phyloP scores from a whole-genome alignment of 257 asterid genomes.

The Fraxinus pennsylvanica region DNA sequence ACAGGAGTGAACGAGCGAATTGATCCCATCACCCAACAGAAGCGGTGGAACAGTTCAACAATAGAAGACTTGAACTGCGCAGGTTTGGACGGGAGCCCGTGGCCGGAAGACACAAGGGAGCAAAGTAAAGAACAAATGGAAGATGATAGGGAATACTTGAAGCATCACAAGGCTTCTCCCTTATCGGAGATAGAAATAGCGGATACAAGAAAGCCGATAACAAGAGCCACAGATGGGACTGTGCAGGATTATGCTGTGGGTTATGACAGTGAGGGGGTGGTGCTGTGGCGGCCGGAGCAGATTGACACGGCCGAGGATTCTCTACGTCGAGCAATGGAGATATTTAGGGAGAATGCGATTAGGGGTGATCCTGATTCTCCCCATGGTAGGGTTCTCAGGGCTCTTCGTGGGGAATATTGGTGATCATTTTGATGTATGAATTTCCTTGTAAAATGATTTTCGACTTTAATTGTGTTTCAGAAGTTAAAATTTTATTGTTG shows the following conservation, averaged over 20 bases:
- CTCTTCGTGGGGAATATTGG: constrained; percentile 73
- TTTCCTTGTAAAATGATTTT: too few species aligned
- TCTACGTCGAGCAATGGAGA: constrained; percentile 58
- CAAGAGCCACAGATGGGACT: constrained; percentile 55
- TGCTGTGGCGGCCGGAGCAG: constrained; percentile 75
- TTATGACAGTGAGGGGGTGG: constrained; percentile 27
- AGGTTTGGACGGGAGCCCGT: constrained; percentile 60
- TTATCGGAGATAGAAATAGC: constrained; percentile 61
- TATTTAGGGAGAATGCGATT: constrained; percentile 48
- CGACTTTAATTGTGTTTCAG: too few species aligned
- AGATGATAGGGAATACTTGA: constrained; percentile 53
- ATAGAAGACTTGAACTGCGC: constrained; percentile 36
- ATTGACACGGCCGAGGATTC: constrained; percentile 77
- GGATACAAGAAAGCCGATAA: constrained; percentile 69
- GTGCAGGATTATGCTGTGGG: constrained; percentile 25
- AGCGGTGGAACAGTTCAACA: constrained; percentile 30
- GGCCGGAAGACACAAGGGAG: constrained; percentile 44
- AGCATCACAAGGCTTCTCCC: constrained; percentile 73
- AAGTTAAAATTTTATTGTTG: too few species aligned
- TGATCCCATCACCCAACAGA: constrained; percentile 55
- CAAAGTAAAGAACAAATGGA: constrained; percentile 41
- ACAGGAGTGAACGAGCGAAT: constrained; percentile 44
- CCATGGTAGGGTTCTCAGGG: constrained; percentile 71
- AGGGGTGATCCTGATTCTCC: constrained; percentile 92
- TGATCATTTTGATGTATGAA: constrained; percentile 19